Conservation (phyloP, 768 basidiomycete species). For the Phlebiopsis flavidoalba region DNA sequence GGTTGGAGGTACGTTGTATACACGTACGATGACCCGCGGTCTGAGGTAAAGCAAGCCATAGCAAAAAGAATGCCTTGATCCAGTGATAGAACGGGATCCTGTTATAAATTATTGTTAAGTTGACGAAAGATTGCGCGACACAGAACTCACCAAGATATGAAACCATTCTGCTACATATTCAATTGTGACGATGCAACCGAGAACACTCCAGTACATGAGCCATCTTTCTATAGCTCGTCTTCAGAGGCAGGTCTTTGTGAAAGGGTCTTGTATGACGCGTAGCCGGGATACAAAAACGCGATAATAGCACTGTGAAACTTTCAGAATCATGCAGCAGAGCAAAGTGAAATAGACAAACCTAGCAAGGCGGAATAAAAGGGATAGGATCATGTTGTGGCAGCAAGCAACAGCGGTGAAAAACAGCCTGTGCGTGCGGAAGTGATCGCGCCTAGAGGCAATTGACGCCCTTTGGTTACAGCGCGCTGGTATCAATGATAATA, state of each 20-base stretch:
- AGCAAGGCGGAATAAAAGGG: slow-evolving; percentile 35
- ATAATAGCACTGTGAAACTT: slow-evolving; percentile 47
- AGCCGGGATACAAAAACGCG: slow-evolving; percentile 89
- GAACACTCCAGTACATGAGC: slow-evolving; percentile 97
- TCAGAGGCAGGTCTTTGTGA: slow-evolving; percentile 83
- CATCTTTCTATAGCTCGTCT: slow-evolving; percentile 84
- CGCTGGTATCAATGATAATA: too few species aligned
- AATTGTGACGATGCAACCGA: slow-evolving; percentile 74
- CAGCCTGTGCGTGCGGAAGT: background rate
- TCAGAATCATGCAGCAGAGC: background rate
- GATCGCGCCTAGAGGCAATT: background rate
- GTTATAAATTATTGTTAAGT: background rate
- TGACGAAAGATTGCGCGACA: slow-evolving; percentile 1
- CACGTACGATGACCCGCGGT: slow-evolving; percentile 80
- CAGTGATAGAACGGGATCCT: slow-evolving; percentile 91
- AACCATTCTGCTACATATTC: slow-evolving; percentile 88
- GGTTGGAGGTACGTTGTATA: slow-evolving; percentile 79
- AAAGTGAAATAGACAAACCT: slow-evolving; percentile 25
- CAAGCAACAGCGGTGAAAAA: background rate
- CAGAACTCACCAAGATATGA: slow-evolving; percentile 68
- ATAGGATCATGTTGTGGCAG: slow-evolving; percentile 33
- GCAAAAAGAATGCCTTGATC: slow-evolving; percentile 77
- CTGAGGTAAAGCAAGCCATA: slow-evolving; percentile 88
- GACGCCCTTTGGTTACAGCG: background rate
- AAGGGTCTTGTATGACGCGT: slow-evolving; percentile 94